Base-by-base conservation (phyloP, 2,329 filamentous ascomycete genomes). In the Phaeosphaeria sp. region DNA sequence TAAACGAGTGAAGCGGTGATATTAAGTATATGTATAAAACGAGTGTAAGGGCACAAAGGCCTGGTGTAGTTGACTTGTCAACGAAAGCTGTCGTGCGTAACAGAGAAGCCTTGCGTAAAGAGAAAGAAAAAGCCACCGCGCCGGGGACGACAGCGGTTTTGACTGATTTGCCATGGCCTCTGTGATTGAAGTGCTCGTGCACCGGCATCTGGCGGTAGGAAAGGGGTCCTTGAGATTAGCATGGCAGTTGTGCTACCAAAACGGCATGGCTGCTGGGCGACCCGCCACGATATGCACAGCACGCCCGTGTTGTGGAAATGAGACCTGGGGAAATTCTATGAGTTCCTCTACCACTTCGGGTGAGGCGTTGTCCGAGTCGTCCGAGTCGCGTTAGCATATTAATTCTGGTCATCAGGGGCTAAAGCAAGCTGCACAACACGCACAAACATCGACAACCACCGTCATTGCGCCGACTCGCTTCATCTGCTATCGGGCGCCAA, bases 1-100 rank as follows among this genome's bases (percentile, higher is more conserved):
- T 93, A 82, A 93, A 92, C 79, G 91, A 92, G 88, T 92, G 90
- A 91, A 91, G 89, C 89, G 89, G 65, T 89, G 61, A 59, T 67
- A 65, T 68, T 71, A 67, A 56, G 56, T 61, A 62, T 48, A 52
- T 40, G 20, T 13, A 11, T 50, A 57, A 74, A 76, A 76, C 64
- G 74, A 76, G 68, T 67, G 74, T 72, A 71, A 57, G 53, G 75
- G 74, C 74, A 71, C 72, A 64, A 71, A 66, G 70, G 72, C 73
- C 71, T 36, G 60, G 60, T 64, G 61, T n/a, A 39, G 7, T 55
- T 49, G 52, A 61, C 65, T 72, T 72, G 69, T 66, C 63, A 66
- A 69, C 69, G 70, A 75, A 67, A 71, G 68, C 68, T 64, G 63
- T 57, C 64, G 65, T 67, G 66, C 65, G 69, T 72, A 68, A 67